Evolutionary conservation across 2,329 filamentous ascomycete species (phyloP).

Genomic region (Fusarium brevicatenulatum): DNA sequence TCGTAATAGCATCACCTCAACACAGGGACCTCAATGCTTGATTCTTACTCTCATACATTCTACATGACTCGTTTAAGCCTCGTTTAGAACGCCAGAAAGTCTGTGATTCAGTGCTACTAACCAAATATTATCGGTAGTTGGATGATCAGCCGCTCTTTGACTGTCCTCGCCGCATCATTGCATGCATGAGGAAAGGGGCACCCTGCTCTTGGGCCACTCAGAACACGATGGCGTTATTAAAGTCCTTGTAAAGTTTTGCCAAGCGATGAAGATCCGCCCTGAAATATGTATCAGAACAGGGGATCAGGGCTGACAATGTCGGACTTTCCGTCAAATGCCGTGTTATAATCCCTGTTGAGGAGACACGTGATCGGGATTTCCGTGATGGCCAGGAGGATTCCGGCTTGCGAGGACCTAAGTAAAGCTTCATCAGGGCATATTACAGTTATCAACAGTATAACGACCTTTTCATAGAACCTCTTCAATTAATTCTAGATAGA

Average conservation of each 20-base stretch:
- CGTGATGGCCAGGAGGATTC: rapidly evolving
- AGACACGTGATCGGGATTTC: neutral
- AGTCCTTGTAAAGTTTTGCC: neutral
- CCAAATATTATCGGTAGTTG: neutral
- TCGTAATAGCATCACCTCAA: neutral
- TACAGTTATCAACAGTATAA: no score
- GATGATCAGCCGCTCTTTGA: neutral
- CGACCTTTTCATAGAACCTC: no score
- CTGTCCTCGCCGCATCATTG: neutral
- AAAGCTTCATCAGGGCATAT: no score
- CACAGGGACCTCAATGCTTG: neutral
- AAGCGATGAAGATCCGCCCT: neutral
- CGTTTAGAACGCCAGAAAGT: neutral
- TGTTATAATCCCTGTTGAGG: neutral
- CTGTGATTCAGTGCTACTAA: no score
- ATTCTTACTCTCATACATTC: neutral
- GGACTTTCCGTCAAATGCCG: neutral
- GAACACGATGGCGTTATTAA: neutral
- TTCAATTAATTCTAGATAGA: rapidly evolving
- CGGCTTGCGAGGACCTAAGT: neutral
- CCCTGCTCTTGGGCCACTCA: neutral
- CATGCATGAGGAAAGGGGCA: neutral
- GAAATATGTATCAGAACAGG: neutral
- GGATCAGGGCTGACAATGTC: neutral
- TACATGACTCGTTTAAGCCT: neutral